Evolutionary conservation across 495 filamentous ascomycete genomes (phyloP).

Genomic region (Penicillium nucicola): DNA sequence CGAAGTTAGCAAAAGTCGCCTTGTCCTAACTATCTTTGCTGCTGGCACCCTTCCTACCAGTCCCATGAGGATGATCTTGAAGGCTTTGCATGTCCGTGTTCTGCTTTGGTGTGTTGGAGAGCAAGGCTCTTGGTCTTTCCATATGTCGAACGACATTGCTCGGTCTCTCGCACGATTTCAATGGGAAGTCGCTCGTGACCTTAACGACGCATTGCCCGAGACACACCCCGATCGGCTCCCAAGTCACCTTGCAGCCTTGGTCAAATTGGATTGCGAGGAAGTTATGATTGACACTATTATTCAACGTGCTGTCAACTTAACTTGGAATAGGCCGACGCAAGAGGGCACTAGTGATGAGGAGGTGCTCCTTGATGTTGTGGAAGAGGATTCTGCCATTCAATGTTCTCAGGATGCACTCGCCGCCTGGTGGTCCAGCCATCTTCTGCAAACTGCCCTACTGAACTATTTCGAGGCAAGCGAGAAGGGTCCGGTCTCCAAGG

Average conservation of each 20-base stretch:
- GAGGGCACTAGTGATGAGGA: slow-evolving; percentile 58
- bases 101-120: slow-evolving; percentile 76
- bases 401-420: slow-evolving; percentile 87
- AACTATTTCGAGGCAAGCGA: slow-evolving; percentile 53
- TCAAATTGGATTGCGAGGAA: slow-evolving; percentile 73
- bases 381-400: slow-evolving; percentile 81
- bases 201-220: slow-evolving; percentile 58
- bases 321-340: slow-evolving; percentile 77
- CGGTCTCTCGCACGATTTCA: slow-evolving; percentile 66
- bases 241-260: slow-evolving; percentile 66
- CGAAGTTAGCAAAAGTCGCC: slow-evolving; percentile 81
- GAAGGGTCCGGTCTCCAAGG: slow-evolving; percentile 36
- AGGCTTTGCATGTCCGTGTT: slow-evolving; percentile 86
- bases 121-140: slow-evolving; percentile 56
- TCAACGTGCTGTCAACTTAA: slow-evolving; percentile 86
- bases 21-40: slow-evolving; percentile 84
- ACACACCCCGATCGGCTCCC: slow-evolving; percentile 65
- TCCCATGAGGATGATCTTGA: slow-evolving; percentile 83
- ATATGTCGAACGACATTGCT: slow-evolving; percentile 60
- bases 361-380: slow-evolving; percentile 76
- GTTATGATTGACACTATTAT: slow-evolving; percentile 74
- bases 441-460: slow-evolving; percentile 68
- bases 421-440: slow-evolving; percentile 81
- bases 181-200: slow-evolving; percentile 74
- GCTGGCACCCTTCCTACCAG: slow-evolving; percentile 84